Evolutionary conservation across 768 basidiomycete genomes (phyloP).

Genomic region (Lentinula raphanica): DNA sequence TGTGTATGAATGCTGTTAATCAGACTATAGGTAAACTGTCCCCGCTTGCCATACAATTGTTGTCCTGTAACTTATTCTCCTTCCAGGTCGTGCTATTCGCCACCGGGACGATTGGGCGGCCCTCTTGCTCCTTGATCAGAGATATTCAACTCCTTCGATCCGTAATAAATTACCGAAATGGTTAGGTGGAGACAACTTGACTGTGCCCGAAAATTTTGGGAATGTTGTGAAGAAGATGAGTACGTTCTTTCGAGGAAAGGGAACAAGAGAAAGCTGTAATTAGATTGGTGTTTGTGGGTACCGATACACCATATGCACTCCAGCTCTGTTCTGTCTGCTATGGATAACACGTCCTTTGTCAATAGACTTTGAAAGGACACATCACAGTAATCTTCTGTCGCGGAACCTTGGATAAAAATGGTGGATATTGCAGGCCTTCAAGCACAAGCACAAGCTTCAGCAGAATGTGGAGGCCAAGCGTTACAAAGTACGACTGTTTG

Average conservation of each 20-base stretch:
- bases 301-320: no score
- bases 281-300: no score
- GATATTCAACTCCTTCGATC: conserved; percentile 69
- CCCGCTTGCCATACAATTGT: background rate
- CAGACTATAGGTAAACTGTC: conserved; percentile 89
- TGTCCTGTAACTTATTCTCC: background rate
- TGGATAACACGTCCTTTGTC: no score
- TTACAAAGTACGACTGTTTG: no score
- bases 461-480: no score
- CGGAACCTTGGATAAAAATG: no score
- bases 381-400: no score
- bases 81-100: conserved; percentile 83
- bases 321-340: no score
- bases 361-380: no score
- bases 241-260: conserved; percentile 63
- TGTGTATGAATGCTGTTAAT: conserved; percentile 93
- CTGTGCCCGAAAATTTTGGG: conserved; percentile 62
- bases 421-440: no score
- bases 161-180: conserved; percentile 83
- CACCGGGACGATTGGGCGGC: conserved; percentile 91
- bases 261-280: background rate
- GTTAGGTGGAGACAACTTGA: conserved; percentile 60
- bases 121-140: conserved; percentile 78
- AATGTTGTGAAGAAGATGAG: conserved; percentile 65
- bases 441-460: no score